Percentiles rank a stretch among this genome's conserved stretches.
These are phyloP conservation scores for Phytophthora tubulina DNA, from an alignment of 352 stramenopile species.

Conservation along the genomic window DNA sequence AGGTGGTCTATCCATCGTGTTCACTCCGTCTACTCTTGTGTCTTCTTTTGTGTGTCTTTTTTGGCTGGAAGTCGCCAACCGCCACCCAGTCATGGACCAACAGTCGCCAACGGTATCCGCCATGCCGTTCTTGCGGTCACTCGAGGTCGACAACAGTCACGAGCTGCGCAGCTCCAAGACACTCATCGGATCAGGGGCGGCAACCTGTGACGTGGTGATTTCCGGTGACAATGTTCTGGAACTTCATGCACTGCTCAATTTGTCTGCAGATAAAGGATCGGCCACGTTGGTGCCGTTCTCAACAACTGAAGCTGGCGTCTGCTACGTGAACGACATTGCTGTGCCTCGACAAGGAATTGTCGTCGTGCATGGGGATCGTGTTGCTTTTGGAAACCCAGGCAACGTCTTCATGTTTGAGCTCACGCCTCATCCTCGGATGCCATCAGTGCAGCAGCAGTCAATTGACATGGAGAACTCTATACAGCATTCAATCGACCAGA, in stretches of 20 bases:
- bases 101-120: slow-evolving; percentile 12
- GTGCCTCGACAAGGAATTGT: slow-evolving; percentile 50
- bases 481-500: slow-evolving; percentile 12
- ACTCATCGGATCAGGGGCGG: slow-evolving; percentile 54
- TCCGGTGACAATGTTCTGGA: slow-evolving; percentile 51
- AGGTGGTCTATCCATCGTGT: slow-evolving; percentile 15
- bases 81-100: slow-evolving; percentile 23
- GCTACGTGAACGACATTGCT: slow-evolving; percentile 60
- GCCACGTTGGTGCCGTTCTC: slow-evolving; percentile 70
- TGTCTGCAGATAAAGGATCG: slow-evolving; percentile 45
- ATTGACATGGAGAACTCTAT: slow-evolving; percentile 17
- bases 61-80: slow-evolving; percentile 5
- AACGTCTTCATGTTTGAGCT: slow-evolving; percentile 71
- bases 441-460: slow-evolving; percentile 4
- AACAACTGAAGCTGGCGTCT: slow-evolving; percentile 40
- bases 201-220: slow-evolving; percentile 74
- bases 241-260: slow-evolving; percentile 64
- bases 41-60: slow-evolving; percentile 6
- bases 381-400: slow-evolving; percentile 56
- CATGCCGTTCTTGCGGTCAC: slow-evolving; percentile 61
- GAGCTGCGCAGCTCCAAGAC: slow-evolving; percentile 73
- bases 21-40: slow-evolving; percentile 5
- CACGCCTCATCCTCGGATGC: slow-evolving; percentile 25
- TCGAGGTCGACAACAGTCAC: slow-evolving; percentile 18
- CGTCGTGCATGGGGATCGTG: slow-evolving; percentile 69